Evolutionary conservation across 139 green algal species (phyloP), one percentile per base, ranked within the genome.

Genomic region (Coelastrella sp.): DNA sequence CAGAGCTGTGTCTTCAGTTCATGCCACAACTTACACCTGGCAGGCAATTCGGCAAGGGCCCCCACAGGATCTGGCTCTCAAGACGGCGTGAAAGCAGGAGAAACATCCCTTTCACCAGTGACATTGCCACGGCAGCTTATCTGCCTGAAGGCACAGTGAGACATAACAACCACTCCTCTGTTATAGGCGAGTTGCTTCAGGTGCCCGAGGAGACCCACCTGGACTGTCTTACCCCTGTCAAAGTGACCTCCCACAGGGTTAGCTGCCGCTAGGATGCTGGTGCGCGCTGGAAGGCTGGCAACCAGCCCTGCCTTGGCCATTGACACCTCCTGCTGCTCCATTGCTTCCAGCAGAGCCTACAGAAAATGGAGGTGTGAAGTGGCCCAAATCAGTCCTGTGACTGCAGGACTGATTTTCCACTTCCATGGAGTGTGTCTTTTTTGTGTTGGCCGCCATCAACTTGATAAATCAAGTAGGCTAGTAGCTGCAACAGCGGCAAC

Each of bases 301-400:
- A 98, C 94, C 63, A 99, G 84, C 7, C 97, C 98, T 9, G 96
- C 97, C 94, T 99, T 99, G 78, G 96, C 97, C 25, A 99, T 93
- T 19, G 91, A 96, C 75, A 98, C 95, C 87, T 94, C 93, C 91
- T 98, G 97, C 93, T 99, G 97, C 93, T 99, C 97, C 95, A 99
- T 98, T 5, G 96, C 97, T 11, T 98, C 97, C 35, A 99, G 93
- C 65, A 99, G 92, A 0, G 95, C 93, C 95, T 97, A 89, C 49
- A 68, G 58, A 49, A 84, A 5, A 25, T 10, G 19, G 8, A 83
- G 10, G 8, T 14, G 82, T 58, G 85, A 76, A 74, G 20, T 75
- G 85, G 9, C 24, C 20, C 24, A 1, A 6, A n/a, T 74, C 72
- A 25, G 60, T 57, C 10, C 12, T 60, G 76, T 61, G 83, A 65